phyloP scores from a whole-genome alignment of 2,329 filamentous ascomycete genomes.

The Aureobasidium namibiae region DNA sequence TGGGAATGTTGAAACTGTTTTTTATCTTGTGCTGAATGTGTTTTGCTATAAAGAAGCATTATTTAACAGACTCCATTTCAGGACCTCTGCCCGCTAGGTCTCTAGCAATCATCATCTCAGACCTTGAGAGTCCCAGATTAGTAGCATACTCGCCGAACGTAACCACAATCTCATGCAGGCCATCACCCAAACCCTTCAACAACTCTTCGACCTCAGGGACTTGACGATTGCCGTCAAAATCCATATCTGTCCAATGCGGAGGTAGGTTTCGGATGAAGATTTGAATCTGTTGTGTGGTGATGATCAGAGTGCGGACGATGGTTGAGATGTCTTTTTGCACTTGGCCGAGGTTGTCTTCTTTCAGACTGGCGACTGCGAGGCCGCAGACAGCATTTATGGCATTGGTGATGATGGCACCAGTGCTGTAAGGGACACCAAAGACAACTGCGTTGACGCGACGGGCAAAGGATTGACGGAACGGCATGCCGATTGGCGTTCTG shows the following conservation, averaged over 20 bases:
- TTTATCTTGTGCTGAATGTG: background rate
- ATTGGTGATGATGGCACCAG: constrained; percentile 60
- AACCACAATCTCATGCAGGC: constrained; percentile 56
- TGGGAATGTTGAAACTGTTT: background rate
- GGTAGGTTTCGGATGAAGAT: constrained; percentile 52
- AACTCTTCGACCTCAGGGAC: constrained; percentile 63
- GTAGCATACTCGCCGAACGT: constrained; percentile 68
- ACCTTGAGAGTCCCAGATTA: constrained; percentile 59
- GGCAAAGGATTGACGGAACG: constrained; percentile 63
- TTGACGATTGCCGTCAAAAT: constrained; percentile 40
- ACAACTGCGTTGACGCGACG: constrained; percentile 59
- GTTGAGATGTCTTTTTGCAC: constrained; percentile 73
- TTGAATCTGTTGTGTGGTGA: constrained; percentile 61
- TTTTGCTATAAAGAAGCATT: background rate
- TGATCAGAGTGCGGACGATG: constrained; percentile 66
- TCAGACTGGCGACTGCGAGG: constrained; percentile 65
- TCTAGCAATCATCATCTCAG: constrained; percentile 66
- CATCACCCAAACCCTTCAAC: constrained; percentile 54
- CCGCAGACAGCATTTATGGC: constrained; percentile 54
- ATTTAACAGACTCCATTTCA: constrained; percentile 16
- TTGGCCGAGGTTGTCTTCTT: constrained; percentile 75
- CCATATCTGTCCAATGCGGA: constrained; percentile 72
- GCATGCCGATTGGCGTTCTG: constrained; percentile 49
- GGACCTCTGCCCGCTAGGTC: constrained; percentile 39
- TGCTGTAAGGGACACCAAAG: constrained; percentile 65